Evolutionary conservation across 2,329 filamentous ascomycete genomes (phyloP).

Genomic region (Cephalotrichum gorgonifer): DNA sequence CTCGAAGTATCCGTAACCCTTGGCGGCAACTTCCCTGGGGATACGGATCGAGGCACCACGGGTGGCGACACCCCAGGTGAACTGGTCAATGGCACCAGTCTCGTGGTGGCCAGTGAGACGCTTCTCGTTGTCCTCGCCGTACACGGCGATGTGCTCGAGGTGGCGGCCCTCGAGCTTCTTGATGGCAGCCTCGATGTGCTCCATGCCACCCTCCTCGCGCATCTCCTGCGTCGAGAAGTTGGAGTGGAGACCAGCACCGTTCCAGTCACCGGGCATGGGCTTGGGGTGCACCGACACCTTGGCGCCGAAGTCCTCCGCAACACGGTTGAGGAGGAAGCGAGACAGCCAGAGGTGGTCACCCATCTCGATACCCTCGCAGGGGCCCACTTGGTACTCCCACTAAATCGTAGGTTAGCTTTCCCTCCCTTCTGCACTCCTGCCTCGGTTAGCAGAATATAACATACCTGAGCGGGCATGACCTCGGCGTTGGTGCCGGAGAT

Average conservation of each 20-base stretch:
- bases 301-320: slow-evolving; percentile 92
- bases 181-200: slow-evolving; percentile 78
- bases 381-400: slow-evolving; percentile 59
- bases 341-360: slow-evolving; percentile 91
- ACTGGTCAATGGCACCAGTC: slow-evolving; percentile 87
- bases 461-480: slow-evolving; percentile 72
- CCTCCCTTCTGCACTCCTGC: slow-evolving; percentile 66
- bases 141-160: slow-evolving; percentile 80
- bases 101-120: slow-evolving; percentile 91
- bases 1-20: slow-evolving; percentile 94
- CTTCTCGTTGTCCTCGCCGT: slow-evolving; percentile 90
- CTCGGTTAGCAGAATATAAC: slow-evolving; percentile 25
- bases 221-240: slow-evolving; percentile 90
- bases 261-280: slow-evolving; percentile 87
- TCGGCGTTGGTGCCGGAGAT: slow-evolving; percentile 99
- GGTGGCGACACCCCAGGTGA: slow-evolving; percentile 91
- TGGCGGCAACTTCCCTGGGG: slow-evolving; percentile 70
- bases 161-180: slow-evolving; percentile 74
- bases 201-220: slow-evolving; percentile 87
- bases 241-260: slow-evolving; percentile 86
- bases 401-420: not conserved
- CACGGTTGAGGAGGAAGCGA: slow-evolving; percentile 75
- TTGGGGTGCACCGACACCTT: slow-evolving; percentile 95
- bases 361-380: slow-evolving; percentile 79
- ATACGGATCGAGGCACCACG: slow-evolving; percentile 91